A percentile compares a stretch with the other conserved stretches of the same genome.
phyloP scores from a whole-genome alignment of 2,329 filamentous ascomycete species.

The Sporothrix pseudoabietina region DNA sequence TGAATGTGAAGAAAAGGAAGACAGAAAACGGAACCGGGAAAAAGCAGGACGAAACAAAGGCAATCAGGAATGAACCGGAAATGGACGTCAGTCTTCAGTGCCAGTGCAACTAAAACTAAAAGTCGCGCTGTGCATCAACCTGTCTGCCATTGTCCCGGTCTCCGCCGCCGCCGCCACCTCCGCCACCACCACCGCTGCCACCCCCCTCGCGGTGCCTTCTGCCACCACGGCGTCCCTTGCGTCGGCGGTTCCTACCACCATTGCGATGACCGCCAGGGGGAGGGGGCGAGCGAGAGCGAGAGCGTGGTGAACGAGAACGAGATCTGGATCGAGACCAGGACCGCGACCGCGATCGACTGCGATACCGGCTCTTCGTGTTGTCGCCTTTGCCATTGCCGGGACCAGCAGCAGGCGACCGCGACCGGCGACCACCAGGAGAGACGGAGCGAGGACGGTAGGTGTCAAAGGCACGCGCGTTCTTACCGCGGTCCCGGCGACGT shows the following conservation, averaged over 20 bases:
- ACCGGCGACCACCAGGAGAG: slow-evolving; percentile 52
- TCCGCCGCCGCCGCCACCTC: slow-evolving; percentile 2
- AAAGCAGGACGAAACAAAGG: background rate
- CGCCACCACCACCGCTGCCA: background rate
- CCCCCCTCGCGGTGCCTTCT: background rate
- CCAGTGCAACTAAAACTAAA: background rate
- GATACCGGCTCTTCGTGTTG: slow-evolving; percentile 45
- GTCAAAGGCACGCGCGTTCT: slow-evolving; percentile 34
- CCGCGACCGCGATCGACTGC: slow-evolving; percentile 47
- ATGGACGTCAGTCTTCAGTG: background rate
- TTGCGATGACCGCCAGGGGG: slow-evolving; percentile 8
- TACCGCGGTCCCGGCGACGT: slow-evolving; percentile 30
- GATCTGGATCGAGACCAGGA: slow-evolving; percentile 23
- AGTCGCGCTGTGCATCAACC: slow-evolving; percentile 8
- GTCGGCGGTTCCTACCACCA: background rate
- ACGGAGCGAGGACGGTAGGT: slow-evolving; percentile 62
- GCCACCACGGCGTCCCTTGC: slow-evolving; percentile 13
- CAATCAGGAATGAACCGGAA: background rate
- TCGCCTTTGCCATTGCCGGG: slow-evolving; percentile 28
- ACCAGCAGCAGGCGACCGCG: slow-evolving; percentile 32
- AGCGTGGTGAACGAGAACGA: slow-evolving; percentile 7
- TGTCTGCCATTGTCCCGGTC: background rate
- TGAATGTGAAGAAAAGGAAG: too few relatives aligned
- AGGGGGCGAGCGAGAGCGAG: slow-evolving; percentile 5
- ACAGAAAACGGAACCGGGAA: background rate